phyloP scores from a whole-genome alignment of 2,329 filamentous ascomycete species.

The Fusarium sp. region DNA sequence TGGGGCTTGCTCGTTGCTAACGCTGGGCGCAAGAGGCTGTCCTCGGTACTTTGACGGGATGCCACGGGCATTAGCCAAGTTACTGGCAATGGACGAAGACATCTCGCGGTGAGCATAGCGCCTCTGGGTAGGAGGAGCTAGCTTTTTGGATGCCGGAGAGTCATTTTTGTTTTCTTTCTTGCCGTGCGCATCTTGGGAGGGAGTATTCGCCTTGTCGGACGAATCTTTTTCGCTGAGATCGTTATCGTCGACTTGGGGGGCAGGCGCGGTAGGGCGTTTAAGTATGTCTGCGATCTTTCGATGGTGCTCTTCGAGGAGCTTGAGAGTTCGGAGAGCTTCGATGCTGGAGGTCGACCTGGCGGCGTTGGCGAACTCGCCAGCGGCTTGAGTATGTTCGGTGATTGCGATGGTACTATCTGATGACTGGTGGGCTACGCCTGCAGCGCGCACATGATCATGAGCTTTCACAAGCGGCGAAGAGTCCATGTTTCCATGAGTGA shows the following conservation, averaged over 20 bases:
- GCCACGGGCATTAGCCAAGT: constrained; percentile 85
- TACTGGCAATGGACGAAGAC: constrained; percentile 87
- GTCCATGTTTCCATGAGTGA: constrained; percentile 49
- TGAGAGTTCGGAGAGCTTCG: constrained; percentile 84
- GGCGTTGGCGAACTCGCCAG: constrained; percentile 87
- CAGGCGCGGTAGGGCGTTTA: constrained; percentile 69
- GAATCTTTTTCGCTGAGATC: constrained; percentile 47
- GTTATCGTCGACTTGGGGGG: constrained; percentile 48
- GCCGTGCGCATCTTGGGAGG: constrained; percentile 34
- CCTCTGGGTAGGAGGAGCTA: constrained; percentile 54
- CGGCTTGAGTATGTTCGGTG: constrained; percentile 87
- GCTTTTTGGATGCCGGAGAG: constrained; percentile 45
- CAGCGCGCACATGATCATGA: constrained; percentile 88
- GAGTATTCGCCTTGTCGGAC: constrained; percentile 40
- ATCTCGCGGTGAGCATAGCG: constrained; percentile 73
- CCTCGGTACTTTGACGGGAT: constrained; percentile 74
- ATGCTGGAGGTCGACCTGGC: constrained; percentile 74
- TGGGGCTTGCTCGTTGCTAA: constrained; percentile 78
- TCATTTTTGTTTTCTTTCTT: constrained; percentile 37
- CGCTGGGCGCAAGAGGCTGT: constrained; percentile 75
- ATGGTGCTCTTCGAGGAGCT: constrained; percentile 89
- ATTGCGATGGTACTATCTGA: constrained; percentile 83
- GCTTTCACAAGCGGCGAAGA: constrained; percentile 67
- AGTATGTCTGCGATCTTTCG: constrained; percentile 84
- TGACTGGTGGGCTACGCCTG: constrained; percentile 79